Evolutionary conservation across 192 early-diverging fungal species (phyloP).

Genomic region (Backusella sp.): DNA sequence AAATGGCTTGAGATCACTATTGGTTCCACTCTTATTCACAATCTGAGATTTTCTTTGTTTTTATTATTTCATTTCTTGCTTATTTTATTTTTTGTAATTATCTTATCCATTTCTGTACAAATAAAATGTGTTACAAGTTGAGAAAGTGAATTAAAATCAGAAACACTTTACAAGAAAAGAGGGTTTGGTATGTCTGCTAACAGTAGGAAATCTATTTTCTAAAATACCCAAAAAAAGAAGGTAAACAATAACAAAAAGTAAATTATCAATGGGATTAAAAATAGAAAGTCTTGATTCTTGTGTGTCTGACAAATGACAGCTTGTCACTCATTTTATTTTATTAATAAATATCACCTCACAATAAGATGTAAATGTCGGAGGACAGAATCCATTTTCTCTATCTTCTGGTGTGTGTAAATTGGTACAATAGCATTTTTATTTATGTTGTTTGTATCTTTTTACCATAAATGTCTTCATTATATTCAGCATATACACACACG

Average conservation of each 20-base stretch:
- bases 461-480: background rate
- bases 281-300: background rate
- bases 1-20: background rate
- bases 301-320: constrained; percentile 10
- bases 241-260: background rate
- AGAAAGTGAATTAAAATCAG: constrained; percentile 1
- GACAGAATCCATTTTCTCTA: background rate
- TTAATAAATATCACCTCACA: background rate
- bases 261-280: background rate
- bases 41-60: constrained; percentile 6
- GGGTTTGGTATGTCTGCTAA: background rate
- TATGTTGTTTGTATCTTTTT: background rate
- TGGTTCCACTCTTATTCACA: background rate
- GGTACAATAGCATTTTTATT: background rate
- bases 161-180: background rate
- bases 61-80: background rate
- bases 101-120: background rate
- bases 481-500: background rate
- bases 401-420: background rate
- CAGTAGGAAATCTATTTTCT: constrained; percentile 4
- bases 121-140: background rate
- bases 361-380: background rate
- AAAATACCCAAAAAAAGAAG: background rate
- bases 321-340: background rate
- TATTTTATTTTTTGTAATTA: too few relatives aligned